Percentiles rank a stretch among this genome's conserved stretches.
These are phyloP conservation scores for Penicillium pulvis DNA, from an alignment of 495 filamentous ascomycete species.

Conservation along the genomic window DNA sequence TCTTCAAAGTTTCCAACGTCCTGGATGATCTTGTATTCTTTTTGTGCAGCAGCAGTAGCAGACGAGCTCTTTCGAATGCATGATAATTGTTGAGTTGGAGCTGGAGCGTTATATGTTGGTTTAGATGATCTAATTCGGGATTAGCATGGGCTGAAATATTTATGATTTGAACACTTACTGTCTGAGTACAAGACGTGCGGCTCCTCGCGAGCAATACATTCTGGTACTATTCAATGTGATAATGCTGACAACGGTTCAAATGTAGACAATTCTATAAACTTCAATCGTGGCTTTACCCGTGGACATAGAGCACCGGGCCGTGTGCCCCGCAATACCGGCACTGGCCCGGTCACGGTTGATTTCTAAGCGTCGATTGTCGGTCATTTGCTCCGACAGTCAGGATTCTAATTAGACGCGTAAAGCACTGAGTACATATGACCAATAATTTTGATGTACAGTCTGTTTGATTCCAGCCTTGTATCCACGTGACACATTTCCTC, in stretches of 20 bases:
- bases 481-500: not conserved
- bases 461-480: too few species aligned
- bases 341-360: not conserved
- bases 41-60: slow-evolving; percentile 12
- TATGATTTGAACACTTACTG: not conserved
- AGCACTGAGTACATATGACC: too few species aligned
- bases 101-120: not conserved
- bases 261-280: not conserved
- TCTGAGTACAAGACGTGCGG: not conserved
- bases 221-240: not conserved
- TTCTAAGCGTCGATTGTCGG: not conserved
- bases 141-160: not conserved
- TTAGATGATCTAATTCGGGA: not conserved
- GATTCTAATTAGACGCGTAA: too few species aligned
- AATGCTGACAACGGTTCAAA: not conserved
- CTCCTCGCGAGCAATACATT: not conserved
- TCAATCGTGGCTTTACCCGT: not conserved
- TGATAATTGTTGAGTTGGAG: not conserved
- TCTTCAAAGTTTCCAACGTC: slow-evolving; percentile 62
- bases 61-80: slow-evolving; percentile 22
- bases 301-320: not conserved
- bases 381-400: not conserved
- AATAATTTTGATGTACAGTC: too few species aligned
- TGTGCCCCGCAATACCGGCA: not conserved
- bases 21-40: slow-evolving; percentile 33